Evolutionary conservation across 2,329 filamentous ascomycete species (phyloP).

Genomic region (Cylindrodendrum hubeiense): DNA sequence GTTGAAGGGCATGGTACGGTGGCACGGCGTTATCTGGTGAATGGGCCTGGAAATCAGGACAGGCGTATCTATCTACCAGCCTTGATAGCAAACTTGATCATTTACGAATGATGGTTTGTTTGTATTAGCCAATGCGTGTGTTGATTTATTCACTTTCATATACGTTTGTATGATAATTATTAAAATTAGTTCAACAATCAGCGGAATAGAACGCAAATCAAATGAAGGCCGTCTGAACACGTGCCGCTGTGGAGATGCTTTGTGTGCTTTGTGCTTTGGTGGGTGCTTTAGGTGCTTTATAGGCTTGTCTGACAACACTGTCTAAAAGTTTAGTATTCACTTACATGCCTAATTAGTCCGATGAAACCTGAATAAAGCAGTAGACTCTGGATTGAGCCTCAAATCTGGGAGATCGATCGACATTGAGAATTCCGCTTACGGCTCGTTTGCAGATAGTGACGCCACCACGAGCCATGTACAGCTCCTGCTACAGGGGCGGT

Average conservation of each 20-base stretch:
- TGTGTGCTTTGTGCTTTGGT: too few species aligned
- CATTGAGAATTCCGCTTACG: neutral
- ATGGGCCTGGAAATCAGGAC: neutral
- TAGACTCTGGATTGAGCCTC: too few species aligned
- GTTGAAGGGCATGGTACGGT: neutral
- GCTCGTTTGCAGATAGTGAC: neutral
- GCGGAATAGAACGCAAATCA: neutral
- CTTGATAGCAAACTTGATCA: neutral
- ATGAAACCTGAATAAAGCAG: too few species aligned
- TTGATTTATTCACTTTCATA: neutral
- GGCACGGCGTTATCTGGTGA: constrained; percentile 3
- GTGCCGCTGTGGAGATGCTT: too few species aligned
- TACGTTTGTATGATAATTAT: neutral
- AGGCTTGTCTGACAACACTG: too few species aligned
- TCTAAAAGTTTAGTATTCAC: too few species aligned
- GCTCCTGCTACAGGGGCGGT: neutral
- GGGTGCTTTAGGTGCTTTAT: too few species aligned
- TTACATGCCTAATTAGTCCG: too few species aligned
- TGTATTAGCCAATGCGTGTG: neutral
- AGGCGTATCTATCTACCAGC: neutral
- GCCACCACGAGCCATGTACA: neutral
- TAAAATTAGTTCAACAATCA: neutral
- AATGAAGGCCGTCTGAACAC: neutral
- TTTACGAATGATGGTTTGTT: neutral
- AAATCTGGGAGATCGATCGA: neutral